Base-by-base conservation (phyloP, 805 yeast species). In the Kluyveromyces siamensis region DNA sequence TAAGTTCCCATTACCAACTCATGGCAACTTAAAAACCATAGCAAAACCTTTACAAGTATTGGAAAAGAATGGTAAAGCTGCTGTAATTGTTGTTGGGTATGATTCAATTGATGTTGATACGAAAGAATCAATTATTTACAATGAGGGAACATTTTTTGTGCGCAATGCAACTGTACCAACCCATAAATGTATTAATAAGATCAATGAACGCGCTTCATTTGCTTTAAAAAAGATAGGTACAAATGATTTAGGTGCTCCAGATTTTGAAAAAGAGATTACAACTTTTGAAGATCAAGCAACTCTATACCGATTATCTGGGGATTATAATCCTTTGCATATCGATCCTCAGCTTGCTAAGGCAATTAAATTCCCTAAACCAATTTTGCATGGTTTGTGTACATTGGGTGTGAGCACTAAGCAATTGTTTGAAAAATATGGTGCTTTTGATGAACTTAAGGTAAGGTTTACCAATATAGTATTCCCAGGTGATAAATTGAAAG, bases 291-390 rank as follows among this genome's bases (percentile, higher is more conserved):
- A 89, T 65, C 88, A 82, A 66, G 97, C 97, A 42, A 87, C 96
- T 4, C 69, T 90, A 48, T 91, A 91, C 72, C 80, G 99, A 66
- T 73, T 91, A 52, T 83, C 91, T 52, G 98, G 96, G 48, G 99
- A 91, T 72, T 83, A 82, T 67, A 91, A 91, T 68, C 99, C 99
- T 51, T 76, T 91, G 58, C 99, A 90, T 72, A 83, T 91, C 63
- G 98, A 91, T 70, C 97, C 98, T 17, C 73, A 66, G 30, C 84
- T 90, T 69, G 97, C 98, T 14, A 79, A 82, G 54, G 86, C 86
- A 49, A 97, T 91, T 44, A 84, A 84, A 52, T 91, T 91, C 66
- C 81, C 80, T 44, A 71, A 72, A 48, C 99, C 99, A 44, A 91
- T 91, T 57, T 76, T 91, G 55, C 99, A 91, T 70, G 99, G 99